Evolutionary conservation across 495 filamentous ascomycete species (phyloP).

Genomic region (Aspergillus mulundensis): DNA sequence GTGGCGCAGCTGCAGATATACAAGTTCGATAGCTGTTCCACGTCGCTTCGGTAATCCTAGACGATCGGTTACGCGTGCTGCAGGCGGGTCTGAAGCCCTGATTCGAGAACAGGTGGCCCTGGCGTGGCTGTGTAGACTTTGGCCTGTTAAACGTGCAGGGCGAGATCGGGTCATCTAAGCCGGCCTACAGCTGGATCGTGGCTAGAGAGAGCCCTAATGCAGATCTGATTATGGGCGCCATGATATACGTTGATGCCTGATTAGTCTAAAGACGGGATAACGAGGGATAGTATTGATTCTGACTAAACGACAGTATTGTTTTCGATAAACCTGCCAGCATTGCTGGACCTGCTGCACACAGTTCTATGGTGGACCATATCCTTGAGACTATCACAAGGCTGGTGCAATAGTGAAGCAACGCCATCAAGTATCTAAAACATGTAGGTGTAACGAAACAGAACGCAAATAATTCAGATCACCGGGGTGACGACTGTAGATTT

Average conservation of each 20-base stretch:
- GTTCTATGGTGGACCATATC: slow-evolving; percentile 2
- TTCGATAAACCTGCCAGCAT: slow-evolving; percentile 17
- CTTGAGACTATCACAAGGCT: not conserved
- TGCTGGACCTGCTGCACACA: slow-evolving; percentile 8
- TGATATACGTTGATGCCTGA: slow-evolving; percentile 11
- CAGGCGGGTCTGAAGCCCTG: not conserved
- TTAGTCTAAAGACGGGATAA: slow-evolving; percentile 1
- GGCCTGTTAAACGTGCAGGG: slow-evolving; percentile 8
- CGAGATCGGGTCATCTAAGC: slow-evolving; percentile 1
- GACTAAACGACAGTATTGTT: slow-evolving; percentile 3
- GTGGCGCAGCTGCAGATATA: not conserved
- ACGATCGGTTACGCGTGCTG: slow-evolving; percentile 1
- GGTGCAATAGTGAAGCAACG: slow-evolving; percentile 12
- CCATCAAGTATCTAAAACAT: slow-evolving; percentile 11
- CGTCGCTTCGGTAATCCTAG: not conserved
- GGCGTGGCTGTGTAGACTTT: slow-evolving; percentile 8
- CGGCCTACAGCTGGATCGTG: not conserved
- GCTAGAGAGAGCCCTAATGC: not conserved
- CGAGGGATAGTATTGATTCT: slow-evolving; percentile 16
- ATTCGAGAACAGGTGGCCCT: not conserved
- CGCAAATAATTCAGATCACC: slow-evolving; percentile 13
- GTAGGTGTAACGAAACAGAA: not conserved
- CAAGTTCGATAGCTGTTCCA: not conserved
- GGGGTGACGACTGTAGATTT: slow-evolving; percentile 11
- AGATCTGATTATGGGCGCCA: slow-evolving; percentile 7